Percentiles rank a stretch among this genome's conserved stretches.
phyloP scores from a whole-genome alignment of 2,329 filamentous ascomycete genomes.

The Neopestalotiopsis rosae region DNA sequence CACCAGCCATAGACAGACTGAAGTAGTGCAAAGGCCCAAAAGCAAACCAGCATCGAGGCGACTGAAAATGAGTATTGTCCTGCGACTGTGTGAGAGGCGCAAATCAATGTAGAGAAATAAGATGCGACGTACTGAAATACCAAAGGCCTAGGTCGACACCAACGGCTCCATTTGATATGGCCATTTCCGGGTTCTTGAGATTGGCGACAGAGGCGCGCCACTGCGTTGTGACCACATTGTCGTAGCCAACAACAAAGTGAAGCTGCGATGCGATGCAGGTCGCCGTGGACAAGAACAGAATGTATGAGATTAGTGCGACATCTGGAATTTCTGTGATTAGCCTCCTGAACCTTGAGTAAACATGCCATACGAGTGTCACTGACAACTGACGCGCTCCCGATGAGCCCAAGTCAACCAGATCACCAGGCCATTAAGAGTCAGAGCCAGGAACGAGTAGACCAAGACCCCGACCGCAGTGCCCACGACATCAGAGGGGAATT shows the following conservation, averaged over 20 bases:
- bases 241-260: slow-evolving; percentile 21
- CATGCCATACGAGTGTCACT: not conserved
- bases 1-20: slow-evolving; percentile 25
- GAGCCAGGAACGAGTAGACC: slow-evolving; percentile 20
- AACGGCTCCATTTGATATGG: slow-evolving; percentile 23
- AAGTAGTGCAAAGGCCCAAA: slow-evolving; percentile 26
- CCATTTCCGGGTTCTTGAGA: slow-evolving; percentile 22
- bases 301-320: slow-evolving; percentile 24
- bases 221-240: slow-evolving; percentile 21
- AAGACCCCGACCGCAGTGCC: slow-evolving; percentile 24
- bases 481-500: slow-evolving; percentile 23
- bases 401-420: slow-evolving; percentile 27
- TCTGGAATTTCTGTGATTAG: slow-evolving; percentile 16
- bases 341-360: not conserved
- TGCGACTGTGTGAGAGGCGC: not conserved
- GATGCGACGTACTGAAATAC: slow-evolving; percentile 23
- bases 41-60: slow-evolving; percentile 23
- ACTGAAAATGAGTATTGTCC: slow-evolving; percentile 21
- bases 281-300: slow-evolving; percentile 21
- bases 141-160: slow-evolving; percentile 24
- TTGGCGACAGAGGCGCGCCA: slow-evolving; percentile 18
- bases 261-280: slow-evolving; percentile 23
- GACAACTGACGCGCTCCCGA: slow-evolving; percentile 25
- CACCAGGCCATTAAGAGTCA: slow-evolving; percentile 20
- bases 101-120: too few species aligned